A percentile compares a stretch with the other conserved stretches of the same genome.
These are phyloP conservation scores for Themeda triandra DNA, from an alignment of 176 grass and related monocot genomes.

Conservation along the genomic window DNA sequence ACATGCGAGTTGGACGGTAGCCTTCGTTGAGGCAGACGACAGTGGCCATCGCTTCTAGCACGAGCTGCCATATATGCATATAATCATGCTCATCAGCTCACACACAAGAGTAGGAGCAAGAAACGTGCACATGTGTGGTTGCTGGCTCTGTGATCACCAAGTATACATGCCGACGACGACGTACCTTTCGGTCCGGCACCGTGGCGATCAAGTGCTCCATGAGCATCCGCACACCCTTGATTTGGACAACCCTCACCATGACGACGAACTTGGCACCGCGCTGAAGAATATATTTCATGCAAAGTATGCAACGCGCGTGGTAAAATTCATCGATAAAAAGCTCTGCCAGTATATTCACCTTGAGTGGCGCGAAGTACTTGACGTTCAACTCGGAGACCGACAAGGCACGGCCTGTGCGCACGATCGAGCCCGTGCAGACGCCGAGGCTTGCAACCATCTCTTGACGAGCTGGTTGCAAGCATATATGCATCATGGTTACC, in stretches of 20 bases:
- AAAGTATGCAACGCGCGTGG: no score
- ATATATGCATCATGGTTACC: not conserved
- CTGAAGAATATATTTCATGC: not conserved
- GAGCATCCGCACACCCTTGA: slow-evolving; percentile 43
- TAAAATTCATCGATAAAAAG: no score
- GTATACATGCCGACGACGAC: not conserved
- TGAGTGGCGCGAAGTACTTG: slow-evolving; percentile 53
- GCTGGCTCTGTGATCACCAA: no score
- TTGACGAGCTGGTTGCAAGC: slow-evolving; percentile 40
- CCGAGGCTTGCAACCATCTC: slow-evolving; percentile 48
- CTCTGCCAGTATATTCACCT: not conserved
- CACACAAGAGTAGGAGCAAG: not conserved
- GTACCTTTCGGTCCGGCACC: no score
- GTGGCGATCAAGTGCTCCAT: no score
- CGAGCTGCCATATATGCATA: slow-evolving; percentile 31
- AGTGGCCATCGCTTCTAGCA: slow-evolving; percentile 53
- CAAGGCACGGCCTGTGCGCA: slow-evolving; percentile 37
- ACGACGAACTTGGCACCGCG: slow-evolving; percentile 39
- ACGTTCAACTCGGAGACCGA: slow-evolving; percentile 52
- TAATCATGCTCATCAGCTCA: no score
- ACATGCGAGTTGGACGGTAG: slow-evolving; percentile 49
- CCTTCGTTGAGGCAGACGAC: slow-evolving; percentile 46
- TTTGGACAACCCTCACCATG: slow-evolving; percentile 35
- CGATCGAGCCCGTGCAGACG: slow-evolving; percentile 38
- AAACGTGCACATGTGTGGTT: not conserved